Base-by-base conservation (phyloP, 2,329 filamentous ascomycete species). In the Pseudogymnoascus sp. region DNA sequence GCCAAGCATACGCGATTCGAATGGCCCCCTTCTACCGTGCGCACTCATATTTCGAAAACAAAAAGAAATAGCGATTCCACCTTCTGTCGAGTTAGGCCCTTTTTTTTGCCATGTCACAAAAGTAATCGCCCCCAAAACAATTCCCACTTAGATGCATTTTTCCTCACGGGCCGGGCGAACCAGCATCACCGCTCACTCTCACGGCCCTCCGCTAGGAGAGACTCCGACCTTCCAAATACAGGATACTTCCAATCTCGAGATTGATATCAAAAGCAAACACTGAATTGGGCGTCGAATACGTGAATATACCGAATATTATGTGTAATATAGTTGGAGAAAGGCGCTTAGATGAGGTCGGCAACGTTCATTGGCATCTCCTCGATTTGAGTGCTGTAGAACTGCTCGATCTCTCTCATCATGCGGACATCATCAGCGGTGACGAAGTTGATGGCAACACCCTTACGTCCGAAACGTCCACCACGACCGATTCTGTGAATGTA, bases 361-460 rank as follows among this genome's bases (percentile, higher is more conserved):
- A 89, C 86, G 78, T 89, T 89, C 94, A 99, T 97, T 74, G 94
- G 94, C 94, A 99, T 99, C 86, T 99, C 94, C 82, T 99, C 94
- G 70, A 99, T 97, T 83, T 99, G 94, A 78, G 94, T 99, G 86
- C 91, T 96, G 88, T 99, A 99, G 86, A 97, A 99, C 82, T 97
- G 91, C 80, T 99, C 94, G 72, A 99, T 99, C 80, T 99, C 94
- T 77, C 94, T 87, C 90, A 99, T 95, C 90, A 99, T 97, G 78
- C 93, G 92, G 74, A 99, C 94, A 79, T 99, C 94, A 70, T 99
- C 94, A 72, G 92, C 91, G 65, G 93, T 97, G 77, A 99, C 94
- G 77, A 99, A 99, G 90, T 99, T 99, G 86, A 99, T 99, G 74
- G 94, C 94, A 77, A 99, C 94, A 88, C 94, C 94, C 88, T 99